Conservation (phyloP, 371 early-diverging fungal genomes). For the Circinella umbellata region DNA sequence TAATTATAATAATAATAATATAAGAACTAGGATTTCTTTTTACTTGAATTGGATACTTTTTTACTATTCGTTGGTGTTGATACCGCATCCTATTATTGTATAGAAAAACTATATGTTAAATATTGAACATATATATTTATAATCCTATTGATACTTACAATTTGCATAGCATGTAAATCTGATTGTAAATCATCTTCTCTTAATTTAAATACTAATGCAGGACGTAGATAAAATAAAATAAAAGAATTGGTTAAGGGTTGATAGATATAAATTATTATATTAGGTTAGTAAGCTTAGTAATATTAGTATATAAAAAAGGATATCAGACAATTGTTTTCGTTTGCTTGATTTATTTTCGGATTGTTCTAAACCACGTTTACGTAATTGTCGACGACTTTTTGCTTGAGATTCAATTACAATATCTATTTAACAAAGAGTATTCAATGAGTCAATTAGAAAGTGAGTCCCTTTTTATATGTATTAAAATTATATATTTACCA, state of each 20-base stretch:
- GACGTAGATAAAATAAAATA: too few relatives aligned
- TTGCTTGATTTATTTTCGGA: conserved; percentile 45
- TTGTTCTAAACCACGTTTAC: conserved; percentile 46
- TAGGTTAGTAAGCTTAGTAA: too few relatives aligned
- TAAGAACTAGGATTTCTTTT: neutral
- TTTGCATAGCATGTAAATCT: conserved; percentile 48
- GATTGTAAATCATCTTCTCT: conserved; percentile 46
- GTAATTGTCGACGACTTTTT: conserved; percentile 41
- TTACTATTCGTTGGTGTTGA: neutral
- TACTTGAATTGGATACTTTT: conserved; percentile 4
- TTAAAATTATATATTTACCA: conserved; percentile 41
- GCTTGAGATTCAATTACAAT: conserved; percentile 41
- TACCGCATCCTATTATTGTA: conserved; percentile 2
- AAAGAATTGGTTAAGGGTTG: too few relatives aligned
- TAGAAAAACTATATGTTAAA: too few relatives aligned
- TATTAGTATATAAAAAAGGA: too few relatives aligned
- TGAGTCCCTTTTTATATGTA: too few relatives aligned
- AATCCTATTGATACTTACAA: conserved; percentile 36
- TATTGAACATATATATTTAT: too few relatives aligned
- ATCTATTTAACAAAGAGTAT: conserved; percentile 50
- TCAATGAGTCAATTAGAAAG: too few relatives aligned
- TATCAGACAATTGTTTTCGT: conserved; percentile 45
- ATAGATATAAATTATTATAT: too few relatives aligned
- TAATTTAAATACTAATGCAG: conserved; percentile 40
- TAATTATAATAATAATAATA: neutral